Evolutionary conservation across 73 alveolate species (phyloP), one percentile per base, ranked within the genome.

Genomic region (Symbiodinium natans): DNA sequence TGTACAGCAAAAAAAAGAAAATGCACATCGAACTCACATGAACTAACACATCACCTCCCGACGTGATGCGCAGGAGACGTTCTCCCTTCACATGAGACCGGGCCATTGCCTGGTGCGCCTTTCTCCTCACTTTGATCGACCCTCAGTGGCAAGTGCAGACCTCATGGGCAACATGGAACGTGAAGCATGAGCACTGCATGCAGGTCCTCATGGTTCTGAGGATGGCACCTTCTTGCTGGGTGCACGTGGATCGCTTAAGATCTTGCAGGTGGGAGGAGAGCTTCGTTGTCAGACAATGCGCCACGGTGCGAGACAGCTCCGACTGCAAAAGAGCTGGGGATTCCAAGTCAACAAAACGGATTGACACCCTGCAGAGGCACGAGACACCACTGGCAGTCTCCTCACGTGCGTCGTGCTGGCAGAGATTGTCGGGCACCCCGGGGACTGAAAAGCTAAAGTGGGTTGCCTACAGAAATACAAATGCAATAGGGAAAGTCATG

Each of bases 151-250:
- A 46, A 13, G 59, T 13, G 59, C 59, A 46, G 6, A 13, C 21
- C 59, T 46, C 6, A 46, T 6, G 59, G 59, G 59, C 59, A 46
- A 46, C 21, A 46, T 46, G 59, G 59, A 9, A 6, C 13, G 59
- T 9, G 13, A 46, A 13, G 13, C 59, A 46, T 46, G 59, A 6
- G 13, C 13, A 9, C 38, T 63, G 77, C 11, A 29, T 63, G 80
- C 34, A 88, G 95, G 95, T 29, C 86, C 95, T 4, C 95, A 88
- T 46, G 11, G 13, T 39, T 52, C 86, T 7, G 86, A 88, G 73
- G 95, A 88, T 2, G 95, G 86, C 27, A 36, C 46, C 71, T 83
- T 88, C 10, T 73, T 88, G 41, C 86, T 88, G 46, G 95, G 95
- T 25, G 84, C 48, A 25, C 84, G 42, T 3, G 95, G 95, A 68